phyloP scores from a whole-genome alignment of 176 grass and related monocot species.

The Tillandsia fasciculata region DNA sequence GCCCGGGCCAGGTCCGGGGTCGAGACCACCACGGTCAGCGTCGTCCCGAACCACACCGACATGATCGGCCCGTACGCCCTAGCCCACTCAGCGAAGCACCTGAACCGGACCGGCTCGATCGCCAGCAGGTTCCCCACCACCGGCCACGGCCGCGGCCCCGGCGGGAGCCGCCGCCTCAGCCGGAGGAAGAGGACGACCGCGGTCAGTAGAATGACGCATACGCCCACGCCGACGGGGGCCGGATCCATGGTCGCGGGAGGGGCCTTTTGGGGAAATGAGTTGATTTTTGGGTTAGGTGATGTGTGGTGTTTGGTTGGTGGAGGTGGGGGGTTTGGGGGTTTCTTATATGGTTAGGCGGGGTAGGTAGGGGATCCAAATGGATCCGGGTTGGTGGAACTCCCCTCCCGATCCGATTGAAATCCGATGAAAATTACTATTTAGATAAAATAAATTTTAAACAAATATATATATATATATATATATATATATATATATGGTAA shows the following conservation, averaged over 20 bases:
- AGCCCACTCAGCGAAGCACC: constrained; percentile 77
- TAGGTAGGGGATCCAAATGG: too few species aligned
- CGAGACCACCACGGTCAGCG: constrained; percentile 48
- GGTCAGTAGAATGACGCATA: too few species aligned
- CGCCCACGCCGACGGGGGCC: constrained; percentile 17
- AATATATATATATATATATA: too few species aligned
- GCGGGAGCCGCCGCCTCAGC: constrained; percentile 30
- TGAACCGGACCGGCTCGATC: constrained; percentile 59
- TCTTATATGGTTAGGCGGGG: too few species aligned
- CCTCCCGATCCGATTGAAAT: too few species aligned
- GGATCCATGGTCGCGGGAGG: background rate
- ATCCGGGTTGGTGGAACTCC: too few species aligned
- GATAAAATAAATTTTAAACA: too few species aligned
- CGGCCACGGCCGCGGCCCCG: constrained; percentile 49
- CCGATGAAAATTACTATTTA: too few species aligned
- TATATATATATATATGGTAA: too few species aligned
- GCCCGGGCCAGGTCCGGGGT: constrained; percentile 48
- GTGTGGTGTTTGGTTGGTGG: background rate
- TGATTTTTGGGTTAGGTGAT: too few species aligned
- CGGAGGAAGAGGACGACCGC: constrained; percentile 21
- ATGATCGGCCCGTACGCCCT: constrained; percentile 48
- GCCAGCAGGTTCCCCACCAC: constrained; percentile 76
- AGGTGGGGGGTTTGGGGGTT: background rate
- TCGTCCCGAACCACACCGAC: constrained; percentile 52
- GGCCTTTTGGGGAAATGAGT: background rate